Percentiles rank a stretch among this genome's conserved stretches.
These are phyloP conservation scores for Cutaneotrichosporon cyanovorans DNA, from an alignment of 1,284 basidiomycete species.

Conservation along the genomic window DNA sequence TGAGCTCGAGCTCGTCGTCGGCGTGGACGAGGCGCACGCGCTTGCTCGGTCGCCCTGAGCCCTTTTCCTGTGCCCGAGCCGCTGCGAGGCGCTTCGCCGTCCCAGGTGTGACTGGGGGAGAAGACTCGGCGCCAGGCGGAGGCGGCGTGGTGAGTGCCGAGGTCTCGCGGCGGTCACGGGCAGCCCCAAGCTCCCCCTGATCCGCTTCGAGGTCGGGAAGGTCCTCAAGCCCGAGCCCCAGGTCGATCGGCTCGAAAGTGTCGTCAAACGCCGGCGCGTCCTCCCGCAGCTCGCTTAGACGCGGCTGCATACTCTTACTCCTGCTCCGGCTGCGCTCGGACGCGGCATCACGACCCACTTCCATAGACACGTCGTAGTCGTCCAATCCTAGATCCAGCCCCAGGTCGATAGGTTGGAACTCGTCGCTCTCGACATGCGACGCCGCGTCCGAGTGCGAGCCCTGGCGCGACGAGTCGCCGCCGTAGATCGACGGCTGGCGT, in stretches of 20 bases:
- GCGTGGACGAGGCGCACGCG: conserved; percentile 52
- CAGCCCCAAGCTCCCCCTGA: background rate
- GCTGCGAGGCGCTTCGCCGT: conserved; percentile 47
- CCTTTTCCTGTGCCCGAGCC: too few species aligned
- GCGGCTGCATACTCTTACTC: conserved; percentile 18
- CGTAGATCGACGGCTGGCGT: conserved; percentile 45
- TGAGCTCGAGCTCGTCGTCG: conserved; percentile 71
- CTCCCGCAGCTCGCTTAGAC: conserved; percentile 40
- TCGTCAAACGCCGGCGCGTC: conserved; percentile 31
- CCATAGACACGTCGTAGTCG: conserved; percentile 50
- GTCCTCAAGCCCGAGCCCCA: conserved; percentile 33
- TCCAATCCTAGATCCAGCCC: conserved; percentile 31
- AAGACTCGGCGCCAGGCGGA: conserved; percentile 15
- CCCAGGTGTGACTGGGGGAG: conserved; percentile 49
- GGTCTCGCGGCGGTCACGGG: conserved; percentile 48
- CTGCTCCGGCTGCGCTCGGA: conserved; percentile 9
- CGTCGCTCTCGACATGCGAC: conserved; percentile 71
- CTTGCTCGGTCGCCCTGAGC: conserved; percentile 43
- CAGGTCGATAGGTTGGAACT: conserved; percentile 52
- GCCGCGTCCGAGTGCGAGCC: conserved; percentile 31
- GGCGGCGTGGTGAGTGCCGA: conserved; percentile 40
- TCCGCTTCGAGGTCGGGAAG: conserved; percentile 39
- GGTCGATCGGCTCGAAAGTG: conserved; percentile 11
- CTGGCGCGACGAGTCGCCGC: conserved; percentile 31
- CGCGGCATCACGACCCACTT: conserved; percentile 64